Base-by-base conservation (phyloP, 192 early-diverging fungal genomes). In the Lobosporangium transversale region DNA sequence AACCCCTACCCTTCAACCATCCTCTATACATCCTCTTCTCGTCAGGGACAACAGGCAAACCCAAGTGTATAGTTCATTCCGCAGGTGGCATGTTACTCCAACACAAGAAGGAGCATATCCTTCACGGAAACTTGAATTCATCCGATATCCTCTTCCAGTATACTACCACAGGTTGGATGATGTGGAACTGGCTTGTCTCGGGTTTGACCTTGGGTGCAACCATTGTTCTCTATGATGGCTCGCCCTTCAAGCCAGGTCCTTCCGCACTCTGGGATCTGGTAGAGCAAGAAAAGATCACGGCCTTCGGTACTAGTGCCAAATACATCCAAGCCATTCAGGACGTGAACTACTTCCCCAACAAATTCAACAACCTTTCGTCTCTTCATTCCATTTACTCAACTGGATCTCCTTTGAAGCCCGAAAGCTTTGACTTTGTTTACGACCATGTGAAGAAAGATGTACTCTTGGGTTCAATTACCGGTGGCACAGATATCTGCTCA, bases 121-220 rank as follows among this genome's bases (percentile, higher is more conserved):
- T 98, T 47, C 93, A 97, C 47, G 94, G 93, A 24, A 86, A 91
- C 55, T 70, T 98, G 58, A 82, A 71, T 0, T 63, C 83, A 7
- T 74, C 86, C n/a, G 96, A 97, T 73, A 88, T 94, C 1, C 81
- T 93, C 59, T 92, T 99, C 69, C 95, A 98, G 70, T 94, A 94
- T 67, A 93, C 92, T 1, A 94, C 93, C 1, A 96, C 92, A 4
- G 94, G 94, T 4, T 95, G 94, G 94, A 99, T 99, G 97, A 99
- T 99, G 97, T 99, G 96, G 96, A 98, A 99, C 81, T 99, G 97
- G 97, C 88, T 97, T 27, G 86, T 96, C 2, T 83, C 86, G 20
- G 94, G 88, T 20, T 82, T 98, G n/a, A 85, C 85, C 18, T 79
- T 91, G 26, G 96, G 96, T 24, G 68, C 84, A 5, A 92, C 94